phyloP scores from a whole-genome alignment of 78 protist species.

The Salpingoeca rosetta region DNA sequence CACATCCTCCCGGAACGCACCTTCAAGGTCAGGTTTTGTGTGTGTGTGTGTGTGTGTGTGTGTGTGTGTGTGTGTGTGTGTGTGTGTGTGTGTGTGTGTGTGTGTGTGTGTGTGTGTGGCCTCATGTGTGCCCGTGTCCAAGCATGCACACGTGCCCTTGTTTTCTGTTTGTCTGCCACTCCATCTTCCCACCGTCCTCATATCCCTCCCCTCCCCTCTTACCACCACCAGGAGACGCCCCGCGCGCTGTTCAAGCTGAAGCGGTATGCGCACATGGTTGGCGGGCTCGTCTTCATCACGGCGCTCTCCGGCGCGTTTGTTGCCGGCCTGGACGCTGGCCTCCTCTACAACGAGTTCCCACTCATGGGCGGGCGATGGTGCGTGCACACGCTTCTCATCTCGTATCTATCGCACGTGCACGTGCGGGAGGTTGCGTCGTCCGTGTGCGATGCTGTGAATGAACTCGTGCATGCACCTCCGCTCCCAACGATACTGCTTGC shows the following conservation, averaged over 20 bases:
- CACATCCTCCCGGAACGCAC: background rate
- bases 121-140: too few relatives aligned
- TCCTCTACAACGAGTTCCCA: slow-evolving; percentile 75
- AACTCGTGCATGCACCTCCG: too few relatives aligned
- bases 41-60: too few relatives aligned
- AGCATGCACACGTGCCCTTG: too few relatives aligned
- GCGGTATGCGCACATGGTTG: background rate
- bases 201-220: too few relatives aligned
- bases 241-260: background rate
- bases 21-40: background rate
- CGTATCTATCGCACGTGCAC: too few relatives aligned
- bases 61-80: background rate
- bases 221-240: too few relatives aligned
- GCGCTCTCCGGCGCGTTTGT: slow-evolving; percentile 73
- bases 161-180: too few relatives aligned
- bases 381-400: background rate
- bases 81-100: background rate
- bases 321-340: slow-evolving; percentile 91
- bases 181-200: too few relatives aligned
- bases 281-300: background rate
- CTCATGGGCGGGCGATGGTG: slow-evolving; percentile 66
- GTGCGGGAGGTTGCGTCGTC: background rate
- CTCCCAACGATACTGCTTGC: too few relatives aligned
- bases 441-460: too few relatives aligned
- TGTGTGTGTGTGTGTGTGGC: too few relatives aligned